Conservation (phyloP, 2,329 filamentous ascomycete species). For the Aspergillus novofumigatus region DNA sequence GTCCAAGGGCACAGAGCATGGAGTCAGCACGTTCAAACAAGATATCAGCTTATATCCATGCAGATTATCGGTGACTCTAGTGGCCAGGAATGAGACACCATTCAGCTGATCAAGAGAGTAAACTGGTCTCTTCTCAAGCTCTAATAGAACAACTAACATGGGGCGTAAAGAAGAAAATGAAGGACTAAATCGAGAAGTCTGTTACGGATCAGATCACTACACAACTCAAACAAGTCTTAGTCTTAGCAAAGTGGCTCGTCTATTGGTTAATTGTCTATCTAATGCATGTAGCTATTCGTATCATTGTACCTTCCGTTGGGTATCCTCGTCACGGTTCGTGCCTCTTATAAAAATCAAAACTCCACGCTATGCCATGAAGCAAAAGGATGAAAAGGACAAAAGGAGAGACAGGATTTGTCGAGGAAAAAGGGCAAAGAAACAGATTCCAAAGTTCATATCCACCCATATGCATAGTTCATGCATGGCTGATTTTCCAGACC, state of each 20-base stretch:
- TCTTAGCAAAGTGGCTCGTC: neutral
- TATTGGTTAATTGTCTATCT: conserved; percentile 12
- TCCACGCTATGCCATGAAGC: conserved; percentile 32
- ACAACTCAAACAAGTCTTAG: neutral
- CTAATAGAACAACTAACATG: too few relatives aligned
- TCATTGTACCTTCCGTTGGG: conserved; percentile 18
- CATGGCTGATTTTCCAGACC: conserved; percentile 25
- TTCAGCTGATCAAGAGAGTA: too few relatives aligned
- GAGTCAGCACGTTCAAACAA: too few relatives aligned
- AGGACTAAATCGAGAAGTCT: neutral
- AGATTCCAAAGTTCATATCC: conserved; percentile 21
- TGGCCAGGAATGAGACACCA: too few relatives aligned
- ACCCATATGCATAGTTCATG: conserved; percentile 33
- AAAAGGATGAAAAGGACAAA: conserved; percentile 9
- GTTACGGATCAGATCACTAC: neutral
- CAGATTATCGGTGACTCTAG: too few relatives aligned
- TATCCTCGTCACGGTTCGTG: conserved; percentile 24
- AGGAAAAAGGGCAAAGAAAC: neutral
- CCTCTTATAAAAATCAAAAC: conserved; percentile 22
- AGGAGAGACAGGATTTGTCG: neutral
- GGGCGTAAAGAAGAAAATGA: neutral
- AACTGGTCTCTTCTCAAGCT: too few relatives aligned
- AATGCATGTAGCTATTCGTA: conserved; percentile 9
- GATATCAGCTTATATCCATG: too few relatives aligned
- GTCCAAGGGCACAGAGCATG: too few relatives aligned